Evolutionary conservation across 352 stramenopile genomes (phyloP).

Genomic region (Phytophthora litchii): DNA sequence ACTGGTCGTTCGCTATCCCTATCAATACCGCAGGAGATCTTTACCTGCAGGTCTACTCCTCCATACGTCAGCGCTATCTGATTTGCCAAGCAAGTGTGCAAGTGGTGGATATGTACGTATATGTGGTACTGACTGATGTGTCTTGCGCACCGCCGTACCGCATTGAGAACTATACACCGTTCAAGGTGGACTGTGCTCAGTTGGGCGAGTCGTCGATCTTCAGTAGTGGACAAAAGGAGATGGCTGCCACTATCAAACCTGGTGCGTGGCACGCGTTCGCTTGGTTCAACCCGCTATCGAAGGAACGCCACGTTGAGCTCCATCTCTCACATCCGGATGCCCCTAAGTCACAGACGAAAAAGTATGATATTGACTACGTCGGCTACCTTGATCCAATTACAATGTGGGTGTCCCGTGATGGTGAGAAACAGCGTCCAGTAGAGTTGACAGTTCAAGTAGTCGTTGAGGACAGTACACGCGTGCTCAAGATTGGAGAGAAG

Average conservation of each 20-base stretch:
- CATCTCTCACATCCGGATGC: conserved; percentile 60
- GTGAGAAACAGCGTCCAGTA: conserved; percentile 50
- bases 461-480: conserved; percentile 78
- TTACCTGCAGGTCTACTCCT: conserved; percentile 84
- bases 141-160: conserved; percentile 82
- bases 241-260: conserved; percentile 53
- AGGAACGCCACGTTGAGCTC: conserved; percentile 82
- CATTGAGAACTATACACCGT: conserved; percentile 90
- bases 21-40: conserved; percentile 80
- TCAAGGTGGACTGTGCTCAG: conserved; percentile 75
- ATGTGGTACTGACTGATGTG: conserved; percentile 85
- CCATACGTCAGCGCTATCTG: conserved; percentile 68
- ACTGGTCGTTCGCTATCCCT: conserved; percentile 83
- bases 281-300: conserved; percentile 86
- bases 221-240: conserved; percentile 59
- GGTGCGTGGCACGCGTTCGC: conserved; percentile 83
- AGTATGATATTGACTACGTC: conserved; percentile 85
- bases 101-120: conserved; percentile 90
- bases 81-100: conserved; percentile 88
- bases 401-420: conserved; percentile 55
- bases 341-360: conserved; percentile 64
- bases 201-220: conserved; percentile 76
- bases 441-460: conserved; percentile 82
- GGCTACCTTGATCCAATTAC: conserved; percentile 75
- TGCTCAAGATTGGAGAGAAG: conserved; percentile 84